These are phyloP conservation scores for Termitomyces sp. DNA, from an alignment of 768 basidiomycete species.

Conservation along the genomic window DNA sequence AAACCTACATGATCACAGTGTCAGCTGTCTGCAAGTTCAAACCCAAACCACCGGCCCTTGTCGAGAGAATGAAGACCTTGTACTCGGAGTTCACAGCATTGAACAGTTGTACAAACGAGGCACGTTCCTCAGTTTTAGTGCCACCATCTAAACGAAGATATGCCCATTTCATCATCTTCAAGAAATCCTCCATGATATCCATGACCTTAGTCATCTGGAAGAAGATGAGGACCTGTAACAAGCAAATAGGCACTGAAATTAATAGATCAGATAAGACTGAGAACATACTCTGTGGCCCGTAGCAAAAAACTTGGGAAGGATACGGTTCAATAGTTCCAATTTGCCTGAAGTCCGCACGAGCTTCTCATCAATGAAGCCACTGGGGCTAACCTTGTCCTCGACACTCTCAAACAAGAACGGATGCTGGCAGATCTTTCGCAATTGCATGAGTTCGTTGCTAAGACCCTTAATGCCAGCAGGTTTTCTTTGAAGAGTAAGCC, in stretches of 20 bases:
- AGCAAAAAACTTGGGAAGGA: slow-evolving; percentile 92
- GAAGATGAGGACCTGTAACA: slow-evolving; percentile 85
- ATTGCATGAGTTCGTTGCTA: slow-evolving; percentile 95
- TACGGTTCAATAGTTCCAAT: slow-evolving; percentile 85
- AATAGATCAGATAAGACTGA: not conserved
- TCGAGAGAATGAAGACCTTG: slow-evolving; percentile 91
- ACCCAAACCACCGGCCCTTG: slow-evolving; percentile 89
- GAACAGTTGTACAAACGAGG: slow-evolving; percentile 79
- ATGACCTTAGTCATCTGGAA: slow-evolving; percentile 99
- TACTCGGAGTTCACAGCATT: slow-evolving; percentile 88
- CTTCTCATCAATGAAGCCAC: slow-evolving; percentile 77
- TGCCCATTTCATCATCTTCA: slow-evolving; percentile 83
- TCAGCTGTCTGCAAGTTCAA: slow-evolving; percentile 95
- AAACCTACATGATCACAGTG: slow-evolving; percentile 87
- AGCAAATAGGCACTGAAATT: slow-evolving; percentile 5
- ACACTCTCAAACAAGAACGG: slow-evolving; percentile 96
- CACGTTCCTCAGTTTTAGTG: slow-evolving; percentile 94
- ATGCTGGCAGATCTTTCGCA: slow-evolving; percentile 97
- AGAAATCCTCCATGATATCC: slow-evolving; percentile 96
- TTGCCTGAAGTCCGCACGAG: slow-evolving; percentile 89
- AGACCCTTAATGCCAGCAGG: slow-evolving; percentile 79
- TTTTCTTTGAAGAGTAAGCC: slow-evolving; percentile 41
- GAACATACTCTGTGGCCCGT: slow-evolving; percentile 80
- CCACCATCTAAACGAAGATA: slow-evolving; percentile 94
- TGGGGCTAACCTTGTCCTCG: slow-evolving; percentile 89